Base-by-base conservation (phyloP, 2,329 filamentous ascomycete species). In the Didymella pomorum region DNA sequence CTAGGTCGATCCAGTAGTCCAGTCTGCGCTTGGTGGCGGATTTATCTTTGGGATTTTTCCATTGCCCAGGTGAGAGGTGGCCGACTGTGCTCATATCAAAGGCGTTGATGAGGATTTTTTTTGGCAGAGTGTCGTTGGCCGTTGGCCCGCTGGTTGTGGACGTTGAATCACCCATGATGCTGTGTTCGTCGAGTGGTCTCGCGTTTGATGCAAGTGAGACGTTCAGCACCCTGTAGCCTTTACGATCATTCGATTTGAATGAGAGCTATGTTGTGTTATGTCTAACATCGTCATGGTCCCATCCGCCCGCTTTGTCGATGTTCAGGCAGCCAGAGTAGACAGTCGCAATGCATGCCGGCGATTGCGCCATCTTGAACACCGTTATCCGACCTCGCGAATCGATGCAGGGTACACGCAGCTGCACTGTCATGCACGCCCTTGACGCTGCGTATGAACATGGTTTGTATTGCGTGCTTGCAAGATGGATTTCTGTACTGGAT, bases 1-100 rank as follows among this genome's bases (percentile, higher is more conserved):
- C 87, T 0, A 89, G 77, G 20, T 89, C 80, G 23, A 86, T 84
- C 86, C 86, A 89, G 67, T 89, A 89, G 11, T 83, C 78, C 1
- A 89, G 78, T 16, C 79, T 83, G 25, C 85, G 79, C 61, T 89
- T 89, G 0, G 83, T 85, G 0, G 84, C 82, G 0, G 86, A 87
- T 56, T 35, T 35, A 7, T 35, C 31, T n/a, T 35, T 35, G 16
- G 31, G 31, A 7, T 35, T 35, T 7, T 35, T 35, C 31, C 31
- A 35, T 35, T 35, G 31, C 2, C 31, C 31, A 6, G 16, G 31
- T 8, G 31, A 35, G 1, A 35, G 31, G 5, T 35, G 31, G 16
- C 31, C 31, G 16, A 35, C 31, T 35, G 31, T 35, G 31, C 31
- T 35, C 31, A 35, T 35, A 7, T 35, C 31, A 16, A 35, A 35